A percentile compares a stretch with the other conserved stretches of the same genome.
These are phyloP conservation scores for Botrytis deweyae DNA, from an alignment of 2,329 filamentous ascomycete genomes.

Conservation along the genomic window DNA sequence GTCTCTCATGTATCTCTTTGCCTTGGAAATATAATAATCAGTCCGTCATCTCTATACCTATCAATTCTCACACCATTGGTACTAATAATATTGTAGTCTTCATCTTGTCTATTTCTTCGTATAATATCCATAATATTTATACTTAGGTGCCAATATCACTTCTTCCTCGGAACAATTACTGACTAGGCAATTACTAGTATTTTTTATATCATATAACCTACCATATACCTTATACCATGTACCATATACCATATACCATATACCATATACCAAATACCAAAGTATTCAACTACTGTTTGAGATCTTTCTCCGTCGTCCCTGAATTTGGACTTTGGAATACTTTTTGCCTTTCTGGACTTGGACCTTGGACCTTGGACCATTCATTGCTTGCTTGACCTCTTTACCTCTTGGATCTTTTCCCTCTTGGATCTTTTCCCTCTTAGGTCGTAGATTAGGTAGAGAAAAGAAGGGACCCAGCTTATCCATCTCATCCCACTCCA, in stretches of 20 bases:
- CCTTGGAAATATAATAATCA: neutral
- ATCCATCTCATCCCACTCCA: conserved; percentile 3
- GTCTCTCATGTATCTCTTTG: neutral
- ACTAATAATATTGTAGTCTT: neutral
- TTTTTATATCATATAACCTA: too few relatives aligned
- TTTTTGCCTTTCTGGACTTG: too few relatives aligned
- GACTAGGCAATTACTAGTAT: neutral
- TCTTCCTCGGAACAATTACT: neutral
- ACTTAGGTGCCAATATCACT: neutral
- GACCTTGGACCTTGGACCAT: too few relatives aligned
- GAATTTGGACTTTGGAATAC: neutral
- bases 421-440: too few relatives aligned
- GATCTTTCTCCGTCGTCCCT: neutral
- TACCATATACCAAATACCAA: neutral
- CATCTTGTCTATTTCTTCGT: neutral
- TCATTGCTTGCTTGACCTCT: neutral
- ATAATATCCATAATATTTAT: too few relatives aligned
- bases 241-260: too few relatives aligned
- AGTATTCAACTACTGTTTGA: neutral
- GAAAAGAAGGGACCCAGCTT: neutral
- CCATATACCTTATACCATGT: too few relatives aligned
- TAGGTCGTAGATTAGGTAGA: neutral
- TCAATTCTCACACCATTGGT: neutral
- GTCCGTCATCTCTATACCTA: neutral
- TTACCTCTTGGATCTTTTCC: neutral